Evolutionary conservation across 768 basidiomycete species (phyloP).

Genomic region (Terana coerulea): DNA sequence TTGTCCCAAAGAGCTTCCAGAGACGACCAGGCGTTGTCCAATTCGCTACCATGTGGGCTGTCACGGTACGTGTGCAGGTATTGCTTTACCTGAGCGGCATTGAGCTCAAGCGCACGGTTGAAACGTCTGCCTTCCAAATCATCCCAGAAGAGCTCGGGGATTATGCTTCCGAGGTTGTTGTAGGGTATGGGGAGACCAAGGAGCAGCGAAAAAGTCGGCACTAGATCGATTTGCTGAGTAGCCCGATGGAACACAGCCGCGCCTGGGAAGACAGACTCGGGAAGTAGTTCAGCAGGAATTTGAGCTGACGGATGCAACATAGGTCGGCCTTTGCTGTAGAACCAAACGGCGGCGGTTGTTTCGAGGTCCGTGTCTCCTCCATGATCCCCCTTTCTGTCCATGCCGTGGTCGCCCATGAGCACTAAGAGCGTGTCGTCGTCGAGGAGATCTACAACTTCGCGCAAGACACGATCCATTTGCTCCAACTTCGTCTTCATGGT

Average conservation of each 20-base stretch:
- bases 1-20: slow-evolving; percentile 47
- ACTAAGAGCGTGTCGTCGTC: slow-evolving; percentile 90
- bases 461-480: slow-evolving; percentile 84
- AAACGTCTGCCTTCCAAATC: slow-evolving; percentile 38
- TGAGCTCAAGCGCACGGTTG: slow-evolving; percentile 59
- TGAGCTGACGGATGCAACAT: slow-evolving; percentile 34
- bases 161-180: slow-evolving; percentile 88
- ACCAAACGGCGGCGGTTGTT: slow-evolving; percentile 83
- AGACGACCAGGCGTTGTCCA: slow-evolving; percentile 58
- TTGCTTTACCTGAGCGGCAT: slow-evolving; percentile 67
- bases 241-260: slow-evolving; percentile 49
- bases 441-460: slow-evolving; percentile 63
- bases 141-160: slow-evolving; percentile 87
- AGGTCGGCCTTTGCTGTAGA: slow-evolving; percentile 76
- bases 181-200: slow-evolving; percentile 93
- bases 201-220: slow-evolving; percentile 83
- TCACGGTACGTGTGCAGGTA: slow-evolving; percentile 78
- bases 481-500: slow-evolving; percentile 81
- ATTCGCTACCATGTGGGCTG: slow-evolving; percentile 66
- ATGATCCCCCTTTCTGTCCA: slow-evolving; percentile 93
- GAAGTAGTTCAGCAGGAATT: slow-evolving; percentile 50
- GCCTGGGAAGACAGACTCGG: slow-evolving; percentile 58
- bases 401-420: slow-evolving; percentile 94
- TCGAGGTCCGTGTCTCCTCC: slow-evolving; percentile 88
- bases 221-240: slow-evolving; percentile 91